Evolutionary conservation across 2,329 filamentous ascomycete genomes (phyloP).

Genomic region (Fusarium annulatum): DNA sequence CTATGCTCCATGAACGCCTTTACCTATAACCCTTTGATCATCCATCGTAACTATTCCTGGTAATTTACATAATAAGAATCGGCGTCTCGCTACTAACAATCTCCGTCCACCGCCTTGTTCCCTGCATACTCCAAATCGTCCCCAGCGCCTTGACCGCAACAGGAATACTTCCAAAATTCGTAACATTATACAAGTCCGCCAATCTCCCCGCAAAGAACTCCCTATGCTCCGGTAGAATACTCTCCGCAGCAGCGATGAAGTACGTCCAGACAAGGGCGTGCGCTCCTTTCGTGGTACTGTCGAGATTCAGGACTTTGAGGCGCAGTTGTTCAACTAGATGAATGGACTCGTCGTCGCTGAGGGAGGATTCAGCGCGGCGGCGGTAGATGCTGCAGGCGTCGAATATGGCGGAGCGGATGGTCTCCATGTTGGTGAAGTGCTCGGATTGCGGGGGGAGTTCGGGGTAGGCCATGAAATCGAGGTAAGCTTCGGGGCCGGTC

Average conservation of each 20-base stretch:
- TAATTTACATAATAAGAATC: constrained; percentile 45
- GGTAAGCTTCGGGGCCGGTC: constrained; percentile 36
- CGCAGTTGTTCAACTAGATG: constrained; percentile 49
- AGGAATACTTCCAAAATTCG: constrained; percentile 53
- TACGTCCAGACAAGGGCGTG: constrained; percentile 56
- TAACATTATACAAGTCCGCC: constrained; percentile 46
- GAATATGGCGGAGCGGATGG: constrained; percentile 41
- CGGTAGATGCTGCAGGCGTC: constrained; percentile 46
- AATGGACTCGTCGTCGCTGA: constrained; percentile 37
- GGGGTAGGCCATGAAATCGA: constrained; percentile 45
- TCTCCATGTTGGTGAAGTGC: constrained; percentile 29
- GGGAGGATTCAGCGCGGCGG: constrained; percentile 36
- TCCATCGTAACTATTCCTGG: too few relatives aligned
- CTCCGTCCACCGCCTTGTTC: constrained; percentile 44
- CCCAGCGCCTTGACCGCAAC: constrained; percentile 49
- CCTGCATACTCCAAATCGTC: constrained; percentile 49
- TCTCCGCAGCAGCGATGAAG: constrained; percentile 55
- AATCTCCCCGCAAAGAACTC: constrained; percentile 50
- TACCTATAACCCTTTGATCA: neutral
- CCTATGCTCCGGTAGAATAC: constrained; percentile 49
- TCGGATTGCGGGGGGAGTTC: constrained; percentile 33
- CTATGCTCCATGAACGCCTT: neutral
- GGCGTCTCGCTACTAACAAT: constrained; percentile 44
- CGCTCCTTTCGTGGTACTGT: constrained; percentile 45
- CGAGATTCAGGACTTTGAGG: constrained; percentile 44